These are phyloP conservation scores for Iris macrosiphon DNA, from an alignment of 106 monocot species.

Conservation along the genomic window DNA sequence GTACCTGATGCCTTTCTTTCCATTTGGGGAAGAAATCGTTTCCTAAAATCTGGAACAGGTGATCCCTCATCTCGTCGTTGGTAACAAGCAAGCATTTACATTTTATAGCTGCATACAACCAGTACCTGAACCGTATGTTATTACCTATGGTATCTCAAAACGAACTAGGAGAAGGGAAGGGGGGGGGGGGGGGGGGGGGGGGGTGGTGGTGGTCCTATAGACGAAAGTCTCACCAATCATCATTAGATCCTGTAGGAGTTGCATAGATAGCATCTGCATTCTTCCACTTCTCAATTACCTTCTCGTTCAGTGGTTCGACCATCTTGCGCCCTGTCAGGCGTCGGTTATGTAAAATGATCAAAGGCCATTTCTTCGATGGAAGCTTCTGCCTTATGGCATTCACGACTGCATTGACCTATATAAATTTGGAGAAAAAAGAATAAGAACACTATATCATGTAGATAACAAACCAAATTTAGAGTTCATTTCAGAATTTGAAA, in stretches of 20 bases:
- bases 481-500: background rate
- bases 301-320: conserved; percentile 39
- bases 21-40: conserved; percentile 87
- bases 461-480: background rate
- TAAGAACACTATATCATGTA: background rate
- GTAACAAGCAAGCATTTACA: conserved; percentile 72
- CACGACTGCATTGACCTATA: conserved; percentile 74
- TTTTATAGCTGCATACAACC: conserved; percentile 97
- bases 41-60: conserved; percentile 70
- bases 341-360: conserved; percentile 71
- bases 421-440: no score
- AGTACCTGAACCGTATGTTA: conserved; percentile 82
- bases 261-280: conserved; percentile 85
- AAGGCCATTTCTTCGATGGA: conserved; percentile 67
- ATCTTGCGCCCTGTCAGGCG: conserved; percentile 46
- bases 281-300: conserved; percentile 78
- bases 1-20: conserved; percentile 95
- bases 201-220: no score
- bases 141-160: conserved; percentile 19
- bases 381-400: conserved; percentile 72
- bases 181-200: no score
- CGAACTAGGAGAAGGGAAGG: no score
- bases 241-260: conserved; percentile 91
- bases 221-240: conserved; percentile 80
- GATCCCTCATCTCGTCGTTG: conserved; percentile 95